Conservation (phyloP, 441 rosid genomes). For the Syzygium malaccense region DNA sequence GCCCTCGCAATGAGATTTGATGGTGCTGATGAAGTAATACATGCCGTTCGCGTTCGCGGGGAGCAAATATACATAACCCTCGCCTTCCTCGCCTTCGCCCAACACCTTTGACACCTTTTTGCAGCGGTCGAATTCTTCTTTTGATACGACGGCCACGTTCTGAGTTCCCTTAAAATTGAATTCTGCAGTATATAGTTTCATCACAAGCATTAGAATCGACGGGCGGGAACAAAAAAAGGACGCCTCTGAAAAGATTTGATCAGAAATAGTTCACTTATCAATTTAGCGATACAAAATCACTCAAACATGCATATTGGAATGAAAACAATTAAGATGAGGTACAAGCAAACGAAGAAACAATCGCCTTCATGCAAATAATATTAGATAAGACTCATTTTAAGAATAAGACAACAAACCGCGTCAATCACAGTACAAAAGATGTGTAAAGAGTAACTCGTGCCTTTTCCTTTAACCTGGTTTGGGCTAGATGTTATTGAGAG, state of each 20-base stretch:
- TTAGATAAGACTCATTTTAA: background rate
- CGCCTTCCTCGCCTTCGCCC: background rate
- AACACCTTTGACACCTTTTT: background rate
- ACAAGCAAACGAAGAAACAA: background rate
- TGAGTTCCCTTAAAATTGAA: background rate
- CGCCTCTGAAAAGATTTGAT: background rate
- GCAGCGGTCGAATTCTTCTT: background rate
- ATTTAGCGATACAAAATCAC: background rate
- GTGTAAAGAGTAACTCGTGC: background rate
- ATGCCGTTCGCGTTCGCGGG: background rate
- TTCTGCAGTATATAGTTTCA: background rate
- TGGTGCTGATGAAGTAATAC: conserved; percentile 1
- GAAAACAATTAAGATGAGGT: background rate
- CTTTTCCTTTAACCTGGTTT: background rate
- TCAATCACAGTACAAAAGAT: background rate
- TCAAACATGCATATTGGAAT: background rate
- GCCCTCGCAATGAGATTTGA: conserved; percentile 1
- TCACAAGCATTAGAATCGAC: background rate
- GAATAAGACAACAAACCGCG: background rate
- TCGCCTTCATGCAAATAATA: background rate
- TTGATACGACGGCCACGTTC: background rate
- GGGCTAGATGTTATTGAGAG: background rate
- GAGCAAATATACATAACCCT: background rate
- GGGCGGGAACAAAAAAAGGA: background rate
- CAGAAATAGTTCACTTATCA: background rate